Base-by-base conservation (phyloP, 768 basidiomycete genomes). In the Glaciozyma martinii region DNA sequence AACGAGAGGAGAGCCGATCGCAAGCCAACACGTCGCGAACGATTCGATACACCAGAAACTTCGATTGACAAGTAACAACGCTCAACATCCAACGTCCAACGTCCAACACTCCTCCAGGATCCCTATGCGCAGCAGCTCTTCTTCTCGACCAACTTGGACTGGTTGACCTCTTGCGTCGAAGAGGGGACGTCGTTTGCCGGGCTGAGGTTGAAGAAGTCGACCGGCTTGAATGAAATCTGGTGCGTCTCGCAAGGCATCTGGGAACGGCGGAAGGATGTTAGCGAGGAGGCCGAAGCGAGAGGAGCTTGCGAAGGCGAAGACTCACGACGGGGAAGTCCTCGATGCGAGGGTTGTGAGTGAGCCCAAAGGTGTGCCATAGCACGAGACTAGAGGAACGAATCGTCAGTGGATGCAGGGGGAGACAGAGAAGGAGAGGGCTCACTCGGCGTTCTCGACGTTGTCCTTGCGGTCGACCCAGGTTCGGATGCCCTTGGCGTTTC, bases 381-480 rank as follows among this genome's bases (percentile, higher is more conserved):
- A 60, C 59, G 19, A 74, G 4, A 33, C 47, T 49, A 21, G 2
- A 49, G n/a, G 10, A 2, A 21, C 7, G 46, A 21, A 6, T 25
- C 47, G 12, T 49, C n/a, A n/a, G n/a, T 5, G 23, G n/a, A n/a
- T 10, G 23, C 4, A 12, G 15, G 25, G 12, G 5, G 23, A 10
- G 9, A 4, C 12, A 10, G 10, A 25, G 25, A 10, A 19, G 3
- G 23, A 49, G n/a, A 49, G n/a, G 10, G 23, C 47, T 49, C 47
- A 49, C 47, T 49, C 47, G 32, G 44, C 52, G 61, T 71, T 67
- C 43, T 65, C 66, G 21, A 72, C 72, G 21, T 63, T 68, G 52
- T 74, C 73, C 21, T 71, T 54, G n/a, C 73, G 54, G 19, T 37
- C 71, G 23, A 69, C 66, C 74, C 74, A 75, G 23, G 60, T 30